phyloP scores from a whole-genome alignment of 176 grass and related monocot genomes.

The Pontederia crassipes region DNA sequence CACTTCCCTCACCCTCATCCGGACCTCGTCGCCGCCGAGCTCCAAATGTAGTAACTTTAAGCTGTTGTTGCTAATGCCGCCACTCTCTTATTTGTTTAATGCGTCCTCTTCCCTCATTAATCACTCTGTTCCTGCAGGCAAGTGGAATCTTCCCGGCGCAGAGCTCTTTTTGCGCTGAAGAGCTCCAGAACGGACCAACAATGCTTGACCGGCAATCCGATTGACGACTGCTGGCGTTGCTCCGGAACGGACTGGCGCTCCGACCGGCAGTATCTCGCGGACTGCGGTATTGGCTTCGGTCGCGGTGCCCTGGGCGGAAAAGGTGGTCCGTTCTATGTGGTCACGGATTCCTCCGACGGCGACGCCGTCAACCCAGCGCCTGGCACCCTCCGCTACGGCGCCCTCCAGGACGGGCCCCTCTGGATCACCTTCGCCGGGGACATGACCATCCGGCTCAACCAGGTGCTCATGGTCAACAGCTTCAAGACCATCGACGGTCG shows the following conservation, averaged over 20 bases:
- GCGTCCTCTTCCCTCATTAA: background rate
- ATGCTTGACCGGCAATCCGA: slow-evolving; percentile 78
- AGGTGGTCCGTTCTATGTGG: slow-evolving; percentile 65
- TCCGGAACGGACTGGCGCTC: slow-evolving; percentile 54
- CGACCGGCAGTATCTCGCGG: slow-evolving; percentile 70
- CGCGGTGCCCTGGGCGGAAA: slow-evolving; percentile 70
- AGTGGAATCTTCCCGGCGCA: slow-evolving; percentile 32
- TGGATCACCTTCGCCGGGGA: slow-evolving; percentile 82
- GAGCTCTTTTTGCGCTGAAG: slow-evolving; percentile 26
- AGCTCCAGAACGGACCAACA: slow-evolving; percentile 4
- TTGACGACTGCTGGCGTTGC: slow-evolving; percentile 91
- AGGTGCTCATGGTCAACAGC: slow-evolving; percentile 92
- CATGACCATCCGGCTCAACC: slow-evolving; percentile 71
- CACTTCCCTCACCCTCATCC: slow-evolving; percentile 39
- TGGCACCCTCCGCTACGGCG: slow-evolving; percentile 70
- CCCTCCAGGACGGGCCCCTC: slow-evolving; percentile 83
- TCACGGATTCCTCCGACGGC: slow-evolving; percentile 67
- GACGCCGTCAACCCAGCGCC: slow-evolving; percentile 63
- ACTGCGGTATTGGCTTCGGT: slow-evolving; percentile 83
- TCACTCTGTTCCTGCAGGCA: slow-evolving; percentile 20
- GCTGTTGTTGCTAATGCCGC: background rate
- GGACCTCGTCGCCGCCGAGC: slow-evolving; percentile 40
- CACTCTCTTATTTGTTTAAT: too few species aligned
- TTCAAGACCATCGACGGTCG: slow-evolving; percentile 89
- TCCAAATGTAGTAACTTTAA: slow-evolving; percentile 33